These are phyloP conservation scores for Candolleomyces aberdarensis DNA, from an alignment of 768 basidiomycete genomes.

Conservation along the genomic window DNA sequence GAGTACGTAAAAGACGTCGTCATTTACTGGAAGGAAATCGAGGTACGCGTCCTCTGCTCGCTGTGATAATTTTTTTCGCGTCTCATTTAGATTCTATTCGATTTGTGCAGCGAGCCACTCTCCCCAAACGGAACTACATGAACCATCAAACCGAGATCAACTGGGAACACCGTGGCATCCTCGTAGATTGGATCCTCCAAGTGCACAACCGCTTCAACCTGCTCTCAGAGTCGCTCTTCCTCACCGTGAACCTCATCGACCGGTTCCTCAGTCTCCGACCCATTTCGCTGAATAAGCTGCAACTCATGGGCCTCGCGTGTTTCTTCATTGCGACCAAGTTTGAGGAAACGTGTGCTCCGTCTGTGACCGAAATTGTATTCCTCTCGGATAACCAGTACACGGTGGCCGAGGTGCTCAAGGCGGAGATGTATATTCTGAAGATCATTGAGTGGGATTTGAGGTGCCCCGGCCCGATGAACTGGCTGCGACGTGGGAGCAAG, in stretches of 20 bases:
- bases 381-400: constrained; percentile 90
- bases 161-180: constrained; percentile 94
- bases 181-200: constrained; percentile 96
- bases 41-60: constrained; percentile 50
- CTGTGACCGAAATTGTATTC: constrained; percentile 83
- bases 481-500: constrained; percentile 88
- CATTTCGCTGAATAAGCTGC: constrained; percentile 89
- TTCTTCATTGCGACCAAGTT: constrained; percentile 94
- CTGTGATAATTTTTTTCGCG: neutral
- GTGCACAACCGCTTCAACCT: constrained; percentile 93
- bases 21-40: constrained; percentile 83
- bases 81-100: neutral
- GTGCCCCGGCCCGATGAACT: constrained; percentile 95
- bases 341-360: constrained; percentile 92
- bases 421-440: constrained; percentile 89
- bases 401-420: constrained; percentile 61
- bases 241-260: constrained; percentile 90
- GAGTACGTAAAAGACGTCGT: constrained; percentile 96
- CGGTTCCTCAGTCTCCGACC: constrained; percentile 73
- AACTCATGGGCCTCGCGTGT: constrained; percentile 92
- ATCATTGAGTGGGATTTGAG: constrained; percentile 90
- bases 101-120: constrained; percentile 55
- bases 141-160: constrained; percentile 87
- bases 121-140: constrained; percentile 96
- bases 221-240: constrained; percentile 91